Conservation (phyloP, 1,284 basidiomycete species). For the Leccinum pachyderme region DNA sequence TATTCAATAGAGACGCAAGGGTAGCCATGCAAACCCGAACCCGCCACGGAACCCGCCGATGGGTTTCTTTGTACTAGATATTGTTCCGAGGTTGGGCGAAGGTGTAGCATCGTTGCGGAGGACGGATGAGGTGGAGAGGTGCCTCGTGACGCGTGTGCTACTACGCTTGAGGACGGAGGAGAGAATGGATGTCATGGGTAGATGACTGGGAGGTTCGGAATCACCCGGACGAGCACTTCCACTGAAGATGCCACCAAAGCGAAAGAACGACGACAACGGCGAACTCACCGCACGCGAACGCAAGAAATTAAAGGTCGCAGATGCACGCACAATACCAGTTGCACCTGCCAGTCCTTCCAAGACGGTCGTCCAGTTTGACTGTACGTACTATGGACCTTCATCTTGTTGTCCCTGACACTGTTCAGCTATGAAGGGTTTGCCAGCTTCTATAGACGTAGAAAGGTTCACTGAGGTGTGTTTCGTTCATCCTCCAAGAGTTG, state of each 20-base stretch:
- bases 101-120: conserved; percentile 47
- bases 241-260: conserved; percentile 51
- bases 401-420: neutral
- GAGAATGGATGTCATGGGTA: conserved; percentile 40
- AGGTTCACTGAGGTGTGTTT: conserved; percentile 74
- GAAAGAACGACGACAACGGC: conserved; percentile 41
- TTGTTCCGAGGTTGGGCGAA: conserved; percentile 52
- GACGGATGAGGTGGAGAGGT: conserved; percentile 40
- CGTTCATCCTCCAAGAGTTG: neutral
- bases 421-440: conserved; percentile 58
- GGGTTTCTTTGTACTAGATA: conserved; percentile 68
- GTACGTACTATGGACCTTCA: conserved; percentile 26
- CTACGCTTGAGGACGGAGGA: conserved; percentile 6
- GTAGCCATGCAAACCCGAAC: conserved; percentile 41
- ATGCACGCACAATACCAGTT: conserved; percentile 66
- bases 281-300: conserved; percentile 50
- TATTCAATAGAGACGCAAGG: conserved; percentile 1
- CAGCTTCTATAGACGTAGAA: conserved; percentile 80
- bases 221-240: conserved; percentile 20
- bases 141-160: conserved; percentile 18
- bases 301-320: conserved; percentile 65
- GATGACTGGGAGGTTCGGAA: conserved; percentile 15
- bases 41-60: conserved; percentile 85
- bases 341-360: conserved; percentile 40
- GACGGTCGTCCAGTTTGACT: conserved; percentile 36